Base-by-base conservation (phyloP, 768 basidiomycete genomes). In the Termitomyces sp. region DNA sequence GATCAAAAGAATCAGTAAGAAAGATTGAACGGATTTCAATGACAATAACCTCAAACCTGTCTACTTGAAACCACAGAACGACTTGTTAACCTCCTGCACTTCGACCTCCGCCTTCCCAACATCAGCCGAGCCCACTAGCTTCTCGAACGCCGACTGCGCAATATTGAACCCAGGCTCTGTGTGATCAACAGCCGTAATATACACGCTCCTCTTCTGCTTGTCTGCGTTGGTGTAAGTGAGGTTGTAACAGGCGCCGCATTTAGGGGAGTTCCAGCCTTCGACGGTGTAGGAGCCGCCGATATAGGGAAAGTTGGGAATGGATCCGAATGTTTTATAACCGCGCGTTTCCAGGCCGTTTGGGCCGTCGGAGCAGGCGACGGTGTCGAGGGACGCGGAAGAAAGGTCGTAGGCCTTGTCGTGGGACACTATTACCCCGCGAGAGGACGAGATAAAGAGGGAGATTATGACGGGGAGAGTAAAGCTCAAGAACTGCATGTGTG, bases 221-320 rank as follows among this genome's bases (percentile, higher is more conserved):
- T 36, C 13, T 15, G 28, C 51, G 36, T 67, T 67, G 39, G 74
- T 74, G 68, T 77, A 84, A 13, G 77, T 78, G 63, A 87, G 67
- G 62, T 74, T 57, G 79, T 82, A 86, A 72, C 86, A 87, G 22
- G 76, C 74, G 4, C 83, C 84, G 64, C 86, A 88, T 55, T 75
- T 70, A 4, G 62, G 58, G 1, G 82, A 84, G 68, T 81, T 74
- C 73, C 74, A 86, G 20, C 76, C 77, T 12, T 61, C 63, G 59
- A 87, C 70, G 36, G 73, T 76, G 16, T 72, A 70, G 0, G 75
- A 77, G 1, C 79, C 84, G 32, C 82, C 84, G 67, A 87, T 81
- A 70, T 73, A 66, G 5, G 85, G 84, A 72, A 83, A 88, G 55
- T 65, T 71, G 15, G 85, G 82, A 28, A 87, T 69, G 38, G 75